These are phyloP conservation scores for Cystobasidium ongulense DNA, from an alignment of 768 basidiomycete species.

Conservation along the genomic window DNA sequence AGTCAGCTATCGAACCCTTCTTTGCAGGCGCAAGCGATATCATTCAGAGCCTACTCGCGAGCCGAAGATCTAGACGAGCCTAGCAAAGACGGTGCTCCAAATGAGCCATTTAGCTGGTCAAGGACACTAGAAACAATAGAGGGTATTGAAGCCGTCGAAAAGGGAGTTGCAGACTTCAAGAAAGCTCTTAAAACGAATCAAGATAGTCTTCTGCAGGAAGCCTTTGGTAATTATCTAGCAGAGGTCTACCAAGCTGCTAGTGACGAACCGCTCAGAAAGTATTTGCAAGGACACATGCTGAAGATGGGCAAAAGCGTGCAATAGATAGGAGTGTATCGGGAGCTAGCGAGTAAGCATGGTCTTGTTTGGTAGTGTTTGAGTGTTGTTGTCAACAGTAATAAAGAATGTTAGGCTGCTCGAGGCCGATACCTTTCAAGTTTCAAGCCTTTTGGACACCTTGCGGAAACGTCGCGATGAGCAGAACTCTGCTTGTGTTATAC, in stretches of 20 bases:
- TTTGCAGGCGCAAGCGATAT: not conserved
- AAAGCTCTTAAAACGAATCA: not conserved
- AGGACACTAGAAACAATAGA: not conserved
- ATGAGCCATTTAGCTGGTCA: not conserved
- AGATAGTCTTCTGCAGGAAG: not conserved
- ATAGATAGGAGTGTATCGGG: not conserved
- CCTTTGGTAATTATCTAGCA: not conserved
- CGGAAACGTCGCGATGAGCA: too few relatives aligned
- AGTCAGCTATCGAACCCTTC: not conserved
- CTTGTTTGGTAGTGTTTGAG: too few relatives aligned
- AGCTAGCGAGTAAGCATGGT: not conserved
- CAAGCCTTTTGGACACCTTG: too few relatives aligned
- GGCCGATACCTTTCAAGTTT: too few relatives aligned
- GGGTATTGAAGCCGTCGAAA: slow-evolving; percentile 12
- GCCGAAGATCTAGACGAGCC: not conserved
- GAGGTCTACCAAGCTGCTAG: not conserved
- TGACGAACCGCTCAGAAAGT: not conserved
- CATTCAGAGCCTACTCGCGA: not conserved
- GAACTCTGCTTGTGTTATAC: too few relatives aligned
- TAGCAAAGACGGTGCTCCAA: not conserved
- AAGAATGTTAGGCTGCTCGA: too few relatives aligned
- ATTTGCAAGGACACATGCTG: not conserved
- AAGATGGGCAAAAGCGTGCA: not conserved
- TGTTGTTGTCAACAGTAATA: too few relatives aligned
- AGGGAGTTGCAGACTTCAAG: not conserved